phyloP scores from a whole-genome alignment of 2,329 filamentous ascomycete species.

The Diaporthe destruens region DNA sequence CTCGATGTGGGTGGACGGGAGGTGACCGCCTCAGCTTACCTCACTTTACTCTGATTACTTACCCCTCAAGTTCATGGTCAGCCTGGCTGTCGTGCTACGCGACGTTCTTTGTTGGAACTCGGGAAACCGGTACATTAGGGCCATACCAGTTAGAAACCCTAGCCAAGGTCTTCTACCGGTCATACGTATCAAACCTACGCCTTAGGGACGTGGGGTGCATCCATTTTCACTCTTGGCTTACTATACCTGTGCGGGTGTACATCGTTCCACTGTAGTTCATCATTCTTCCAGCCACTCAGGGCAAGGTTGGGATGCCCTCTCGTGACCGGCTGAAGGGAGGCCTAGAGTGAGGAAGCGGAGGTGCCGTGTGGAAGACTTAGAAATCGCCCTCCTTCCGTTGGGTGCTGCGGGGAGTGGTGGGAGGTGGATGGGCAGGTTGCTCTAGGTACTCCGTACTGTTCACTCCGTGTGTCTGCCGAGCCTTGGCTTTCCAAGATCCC shows the following conservation, averaged over 20 bases:
- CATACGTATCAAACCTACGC: no score
- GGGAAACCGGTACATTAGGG: no score
- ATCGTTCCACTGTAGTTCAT: no score
- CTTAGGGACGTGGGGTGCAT: no score
- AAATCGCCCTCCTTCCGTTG: neutral
- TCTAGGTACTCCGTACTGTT: no score
- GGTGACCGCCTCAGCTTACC: slow-evolving; percentile 17
- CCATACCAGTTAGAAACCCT: no score
- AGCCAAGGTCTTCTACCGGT: no score
- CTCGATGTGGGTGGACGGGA: neutral
- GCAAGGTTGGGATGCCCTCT: slow-evolving; percentile 19
- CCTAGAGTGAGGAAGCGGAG: slow-evolving; percentile 1
- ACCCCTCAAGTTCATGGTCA: slow-evolving; percentile 28
- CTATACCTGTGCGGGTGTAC: no score
- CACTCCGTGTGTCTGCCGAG: slow-evolving; percentile 1
- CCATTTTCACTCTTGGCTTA: no score
- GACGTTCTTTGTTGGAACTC: neutral
- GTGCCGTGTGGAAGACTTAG: neutral
- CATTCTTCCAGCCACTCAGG: slow-evolving; percentile 25
- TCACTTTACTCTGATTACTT: slow-evolving; percentile 22
- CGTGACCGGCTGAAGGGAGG: slow-evolving; percentile 14
- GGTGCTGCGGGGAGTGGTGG: neutral
- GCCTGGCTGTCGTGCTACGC: slow-evolving; percentile 25
- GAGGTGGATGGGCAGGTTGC: neutral
- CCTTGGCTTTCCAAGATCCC: neutral